These are phyloP conservation scores for Seiridium cupressi DNA, from an alignment of 2,329 filamentous ascomycete genomes.

Conservation along the genomic window DNA sequence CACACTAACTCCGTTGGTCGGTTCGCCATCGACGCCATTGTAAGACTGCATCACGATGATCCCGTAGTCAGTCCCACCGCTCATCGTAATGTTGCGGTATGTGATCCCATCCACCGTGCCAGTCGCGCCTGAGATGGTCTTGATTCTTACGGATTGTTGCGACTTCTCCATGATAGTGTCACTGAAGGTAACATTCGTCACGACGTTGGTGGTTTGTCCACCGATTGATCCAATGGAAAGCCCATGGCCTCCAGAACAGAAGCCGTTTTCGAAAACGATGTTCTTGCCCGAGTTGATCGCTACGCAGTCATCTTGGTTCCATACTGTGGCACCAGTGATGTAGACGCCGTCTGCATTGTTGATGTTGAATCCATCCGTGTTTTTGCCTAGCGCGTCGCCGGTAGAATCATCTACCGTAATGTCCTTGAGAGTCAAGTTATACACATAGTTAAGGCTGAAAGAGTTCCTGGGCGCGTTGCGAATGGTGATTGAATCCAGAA, in stretches of 20 bases:
- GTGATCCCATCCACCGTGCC: slow-evolving; percentile 6
- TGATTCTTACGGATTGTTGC: slow-evolving; percentile 8
- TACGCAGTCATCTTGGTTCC: slow-evolving; percentile 7
- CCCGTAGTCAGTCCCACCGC: slow-evolving; percentile 1
- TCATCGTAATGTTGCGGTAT: slow-evolving; percentile 7
- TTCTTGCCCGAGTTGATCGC: slow-evolving; percentile 6
- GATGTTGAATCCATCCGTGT: slow-evolving; percentile 7
- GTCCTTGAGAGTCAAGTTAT: slow-evolving; percentile 3
- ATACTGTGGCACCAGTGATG: slow-evolving; percentile 1
- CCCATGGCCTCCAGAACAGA: neutral
- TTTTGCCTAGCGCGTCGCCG: slow-evolving; percentile 5
- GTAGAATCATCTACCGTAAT: slow-evolving; percentile 3
- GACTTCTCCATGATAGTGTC: slow-evolving; percentile 7
- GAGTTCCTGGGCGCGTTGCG: slow-evolving; percentile 6
- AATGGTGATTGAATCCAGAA: slow-evolving; percentile 5
- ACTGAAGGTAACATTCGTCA: slow-evolving; percentile 5
- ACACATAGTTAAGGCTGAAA: slow-evolving; percentile 4
- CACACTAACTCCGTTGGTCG: slow-evolving; percentile 5
- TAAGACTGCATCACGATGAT: slow-evolving; percentile 8
- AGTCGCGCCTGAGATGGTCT: slow-evolving; percentile 7
- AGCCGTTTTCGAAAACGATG: slow-evolving; percentile 2
- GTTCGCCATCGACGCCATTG: slow-evolving; percentile 4
- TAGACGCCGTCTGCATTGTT: slow-evolving; percentile 2
- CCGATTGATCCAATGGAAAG: slow-evolving; percentile 1
- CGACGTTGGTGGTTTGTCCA: slow-evolving; percentile 1